Conservation (phyloP, 176 grass and related monocot species). For the Puccinellia tenuiflora region DNA sequence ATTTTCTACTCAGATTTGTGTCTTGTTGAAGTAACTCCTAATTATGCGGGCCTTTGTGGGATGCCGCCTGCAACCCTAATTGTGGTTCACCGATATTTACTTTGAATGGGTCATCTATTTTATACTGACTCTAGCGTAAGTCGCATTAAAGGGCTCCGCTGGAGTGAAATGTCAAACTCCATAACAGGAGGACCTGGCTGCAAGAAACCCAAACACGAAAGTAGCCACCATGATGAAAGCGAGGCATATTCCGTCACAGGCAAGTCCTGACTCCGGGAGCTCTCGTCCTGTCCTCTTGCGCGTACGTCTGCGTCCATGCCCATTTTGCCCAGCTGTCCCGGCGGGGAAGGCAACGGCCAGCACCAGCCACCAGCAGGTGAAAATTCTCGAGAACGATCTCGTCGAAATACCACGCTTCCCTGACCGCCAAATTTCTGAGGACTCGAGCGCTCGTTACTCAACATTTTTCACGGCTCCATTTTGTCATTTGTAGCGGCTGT, state of each 20-base stretch:
- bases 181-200: neutral
- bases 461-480: neutral
- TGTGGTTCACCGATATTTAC: too few relatives aligned
- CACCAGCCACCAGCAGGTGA: neutral
- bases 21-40: too few relatives aligned
- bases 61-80: too few relatives aligned
- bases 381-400: neutral
- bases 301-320: neutral
- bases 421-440: conserved; percentile 13
- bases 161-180: neutral
- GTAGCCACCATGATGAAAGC: neutral
- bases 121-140: too few relatives aligned
- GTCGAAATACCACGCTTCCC: neutral
- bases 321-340: neutral
- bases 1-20: too few relatives aligned
- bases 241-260: conserved; percentile 29
- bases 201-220: neutral
- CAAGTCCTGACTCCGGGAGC: neutral
- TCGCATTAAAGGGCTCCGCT: too few relatives aligned
- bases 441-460: neutral
- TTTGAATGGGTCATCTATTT: too few relatives aligned
- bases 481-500: neutral
- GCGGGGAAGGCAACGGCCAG: neutral
- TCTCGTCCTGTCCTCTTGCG: conserved; percentile 11
- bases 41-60: too few relatives aligned